These are phyloP conservation scores for Pelomyxa schiedti DNA, from an alignment of 78 protist genomes.

Conservation along the genomic window DNA sequence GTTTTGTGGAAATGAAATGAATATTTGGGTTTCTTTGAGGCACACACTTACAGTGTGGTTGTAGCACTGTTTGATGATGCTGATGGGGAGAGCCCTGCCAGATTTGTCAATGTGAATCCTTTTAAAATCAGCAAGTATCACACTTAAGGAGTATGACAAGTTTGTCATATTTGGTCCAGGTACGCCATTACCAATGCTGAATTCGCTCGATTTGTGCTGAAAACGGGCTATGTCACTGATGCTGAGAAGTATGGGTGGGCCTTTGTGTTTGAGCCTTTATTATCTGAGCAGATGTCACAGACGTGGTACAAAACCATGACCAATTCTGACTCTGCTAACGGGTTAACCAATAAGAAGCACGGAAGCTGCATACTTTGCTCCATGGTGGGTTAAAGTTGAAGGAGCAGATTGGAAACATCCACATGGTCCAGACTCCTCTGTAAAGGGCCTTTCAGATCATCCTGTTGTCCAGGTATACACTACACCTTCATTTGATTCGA, in stretches of 20 bases:
- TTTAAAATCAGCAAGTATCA: neutral
- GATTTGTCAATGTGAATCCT: neutral
- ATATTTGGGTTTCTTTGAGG: too few relatives aligned
- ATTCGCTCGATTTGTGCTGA: slow-evolving; percentile 8
- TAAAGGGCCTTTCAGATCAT: neutral
- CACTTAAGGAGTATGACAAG: neutral
- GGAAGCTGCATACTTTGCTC: neutral
- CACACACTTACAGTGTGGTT: too few relatives aligned
- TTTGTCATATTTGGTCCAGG: neutral
- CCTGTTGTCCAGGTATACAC: slow-evolving; percentile 27
- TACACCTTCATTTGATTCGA: too few relatives aligned
- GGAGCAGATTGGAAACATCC: neutral
- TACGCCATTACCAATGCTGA: neutral
- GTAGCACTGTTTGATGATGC: neutral
- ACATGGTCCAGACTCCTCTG: neutral
- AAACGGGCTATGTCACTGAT: slow-evolving; percentile 9
- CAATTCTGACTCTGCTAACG: neutral
- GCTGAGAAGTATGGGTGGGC: slow-evolving; percentile 31
- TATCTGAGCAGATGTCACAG: neutral
- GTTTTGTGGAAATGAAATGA: too few relatives aligned
- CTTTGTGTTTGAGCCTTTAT: slow-evolving; percentile 17
- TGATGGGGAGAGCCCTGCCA: neutral
- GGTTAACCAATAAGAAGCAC: neutral
- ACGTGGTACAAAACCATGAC: neutral
- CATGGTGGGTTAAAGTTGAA: slow-evolving; percentile 5